These are phyloP conservation scores for Vitis riparia DNA, from an alignment of 164 flowering plant species.

Conservation along the genomic window DNA sequence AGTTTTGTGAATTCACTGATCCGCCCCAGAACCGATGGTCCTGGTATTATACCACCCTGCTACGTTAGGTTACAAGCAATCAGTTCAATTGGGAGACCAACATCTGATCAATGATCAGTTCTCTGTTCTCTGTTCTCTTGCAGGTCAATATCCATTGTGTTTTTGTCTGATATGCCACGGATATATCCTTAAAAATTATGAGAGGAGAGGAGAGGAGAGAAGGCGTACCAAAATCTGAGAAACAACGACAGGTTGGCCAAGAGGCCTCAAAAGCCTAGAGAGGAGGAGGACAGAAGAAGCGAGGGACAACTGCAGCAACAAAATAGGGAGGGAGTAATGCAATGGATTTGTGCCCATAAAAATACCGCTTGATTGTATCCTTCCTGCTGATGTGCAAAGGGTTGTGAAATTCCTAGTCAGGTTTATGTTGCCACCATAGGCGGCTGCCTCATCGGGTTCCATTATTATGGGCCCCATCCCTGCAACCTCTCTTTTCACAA, in stretches of 20 bases:
- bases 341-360: slow-evolving; percentile 13
- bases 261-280: slow-evolving; percentile 9
- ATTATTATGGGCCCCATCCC: too few species aligned
- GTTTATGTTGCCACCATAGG: neutral
- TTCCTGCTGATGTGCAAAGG: slow-evolving; percentile 13
- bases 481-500: too few species aligned
- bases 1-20: neutral
- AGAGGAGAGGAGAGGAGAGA: neutral
- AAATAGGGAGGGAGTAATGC: slow-evolving; percentile 13
- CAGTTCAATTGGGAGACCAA: too few species aligned
- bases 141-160: too few species aligned
- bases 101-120: too few species aligned
- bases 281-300: slow-evolving; percentile 1
- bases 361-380: slow-evolving; percentile 2
- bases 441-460: too few species aligned
- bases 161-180: too few species aligned
- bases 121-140: too few species aligned
- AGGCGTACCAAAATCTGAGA: slow-evolving; percentile 19
- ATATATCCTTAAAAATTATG: neutral
- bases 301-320: slow-evolving; percentile 13
- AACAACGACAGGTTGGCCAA: slow-evolving; percentile 17
- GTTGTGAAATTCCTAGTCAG: slow-evolving; percentile 9
- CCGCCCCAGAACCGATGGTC: slow-evolving; percentile 21
- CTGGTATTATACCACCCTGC: slow-evolving; percentile 26
- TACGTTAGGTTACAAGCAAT: neutral